Evolutionary conservation across 129 eudicot species (phyloP).

Genomic region (Lonicera japonica): DNA sequence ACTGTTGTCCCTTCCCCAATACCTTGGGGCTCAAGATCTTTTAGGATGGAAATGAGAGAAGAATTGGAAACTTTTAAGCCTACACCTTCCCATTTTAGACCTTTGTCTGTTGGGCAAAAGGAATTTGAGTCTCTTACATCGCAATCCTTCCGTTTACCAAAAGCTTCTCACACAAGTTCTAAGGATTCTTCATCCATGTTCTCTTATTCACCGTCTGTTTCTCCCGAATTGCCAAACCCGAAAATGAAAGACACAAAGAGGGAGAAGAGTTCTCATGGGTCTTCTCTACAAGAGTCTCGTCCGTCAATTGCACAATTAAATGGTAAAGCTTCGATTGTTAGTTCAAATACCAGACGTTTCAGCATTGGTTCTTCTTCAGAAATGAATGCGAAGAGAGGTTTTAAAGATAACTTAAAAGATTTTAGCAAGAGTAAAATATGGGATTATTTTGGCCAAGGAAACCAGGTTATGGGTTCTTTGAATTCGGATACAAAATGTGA

Average conservation of each 20-base stretch:
- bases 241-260: conserved; percentile 26
- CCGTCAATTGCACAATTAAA: conserved; percentile 11
- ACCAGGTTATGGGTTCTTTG: conserved; percentile 14
- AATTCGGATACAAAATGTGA: conserved; percentile 13
- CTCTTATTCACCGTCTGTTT: conserved; percentile 4
- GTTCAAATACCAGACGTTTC: conserved; percentile 17
- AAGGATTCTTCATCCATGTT: conserved; percentile 6
- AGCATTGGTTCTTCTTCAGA: conserved; percentile 30
- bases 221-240: conserved; percentile 7
- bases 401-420: conserved; percentile 14
- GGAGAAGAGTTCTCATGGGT: conserved; percentile 10
- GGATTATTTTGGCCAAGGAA: conserved; percentile 22
- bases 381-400: conserved; percentile 16
- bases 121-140: conserved; percentile 23
- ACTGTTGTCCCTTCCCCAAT: conserved; percentile 20
- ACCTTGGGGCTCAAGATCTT: conserved; percentile 45
- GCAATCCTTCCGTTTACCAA: conserved; percentile 20
- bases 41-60: conserved; percentile 37
- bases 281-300: conserved; percentile 6
- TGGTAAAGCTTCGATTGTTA: conserved; percentile 18
- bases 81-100: conserved; percentile 18
- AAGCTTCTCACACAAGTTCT: conserved; percentile 18
- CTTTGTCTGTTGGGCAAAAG: conserved; percentile 32
- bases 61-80: conserved; percentile 12
- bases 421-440: conserved; percentile 3